Evolutionary conservation across 176 grass and related monocot species (phyloP).

Genomic region (Hsuehochloa calcarea): DNA sequence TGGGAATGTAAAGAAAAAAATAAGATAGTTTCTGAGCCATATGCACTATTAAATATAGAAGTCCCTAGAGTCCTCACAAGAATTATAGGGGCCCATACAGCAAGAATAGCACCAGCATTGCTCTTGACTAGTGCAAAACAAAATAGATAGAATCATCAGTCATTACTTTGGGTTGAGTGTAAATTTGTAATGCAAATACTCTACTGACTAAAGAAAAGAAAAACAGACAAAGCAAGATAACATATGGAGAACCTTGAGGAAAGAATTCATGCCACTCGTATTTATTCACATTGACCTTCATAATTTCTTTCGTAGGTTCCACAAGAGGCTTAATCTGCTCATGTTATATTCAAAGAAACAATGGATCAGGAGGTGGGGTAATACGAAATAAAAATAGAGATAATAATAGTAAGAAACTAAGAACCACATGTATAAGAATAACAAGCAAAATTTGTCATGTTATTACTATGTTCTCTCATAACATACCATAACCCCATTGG

Average conservation of each 20-base stretch:
- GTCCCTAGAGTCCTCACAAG: conserved; percentile 59
- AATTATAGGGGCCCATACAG: conserved; percentile 80
- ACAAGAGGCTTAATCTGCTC: conserved; percentile 95
- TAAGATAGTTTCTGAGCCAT: conserved; percentile 19
- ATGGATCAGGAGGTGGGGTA: conserved; percentile 3
- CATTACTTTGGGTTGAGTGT: conserved; percentile 17
- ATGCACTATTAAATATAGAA: conserved; percentile 11
- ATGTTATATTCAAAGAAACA: conserved; percentile 25
- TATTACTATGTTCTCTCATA: conserved; percentile 21
- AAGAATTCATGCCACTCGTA: conserved; percentile 99
- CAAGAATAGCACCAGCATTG: conserved; percentile 94
- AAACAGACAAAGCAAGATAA: conserved; percentile 4
- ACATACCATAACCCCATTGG: background rate
- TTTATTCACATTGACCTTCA: conserved; percentile 74
- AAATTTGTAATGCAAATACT: conserved; percentile 11
- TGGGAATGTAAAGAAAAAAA: conserved; percentile 30
- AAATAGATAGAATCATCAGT: conserved; percentile 10
- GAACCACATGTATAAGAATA: background rate
- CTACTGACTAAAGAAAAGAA: background rate
- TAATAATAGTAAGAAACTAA: background rate
- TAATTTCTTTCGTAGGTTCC: conserved; percentile 86
- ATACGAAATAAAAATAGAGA: background rate
- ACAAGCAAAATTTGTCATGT: background rate
- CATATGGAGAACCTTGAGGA: conserved; percentile 69
- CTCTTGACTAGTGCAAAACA: conserved; percentile 63